Evolutionary conservation across 1,284 basidiomycete species (phyloP), one percentile per base, ranked within the genome.

Genomic region (Termitomyces sp.): DNA sequence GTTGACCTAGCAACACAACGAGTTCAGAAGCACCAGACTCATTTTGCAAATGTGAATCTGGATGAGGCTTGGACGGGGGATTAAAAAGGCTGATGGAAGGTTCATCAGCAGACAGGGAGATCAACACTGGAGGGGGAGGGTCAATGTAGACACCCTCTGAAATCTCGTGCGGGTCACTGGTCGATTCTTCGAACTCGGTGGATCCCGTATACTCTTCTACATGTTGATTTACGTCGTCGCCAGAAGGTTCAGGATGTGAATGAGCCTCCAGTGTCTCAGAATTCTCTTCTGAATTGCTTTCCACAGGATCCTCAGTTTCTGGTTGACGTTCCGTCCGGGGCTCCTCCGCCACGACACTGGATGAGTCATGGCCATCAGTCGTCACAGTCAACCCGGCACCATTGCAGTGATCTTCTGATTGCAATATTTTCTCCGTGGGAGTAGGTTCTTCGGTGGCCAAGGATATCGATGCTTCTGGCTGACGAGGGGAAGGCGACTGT

Each of bases 131-230:
- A 14, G 86, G 86, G 43, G 86, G 86, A n/a, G 84, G 83, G 54
- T 88, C 86, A 50, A 86, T 85, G 62, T 81, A 84, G 43, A 85
- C 79, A 26, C 78, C 85, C 57, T 86, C 86, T 9, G 81, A 83
- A 45, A 84, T 81, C 64, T 84, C 81, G 61, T 83, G 80, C 7
- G 81, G 81, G 65, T 86, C 79, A 30, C 62, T 62, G 18, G 58
- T 50, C 18, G 55, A 49, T 5, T 48, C 52, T 16, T 56, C 53
- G 49, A 44, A 44, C 19, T 60, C 60, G 46, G 47, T 49, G 37
- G 43, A 53, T 16, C 40, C 43, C 11, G 56, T 48, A 38, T 46
- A 26, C 21, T 31, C 49, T 19, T 50, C 49, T 11, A 35, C 35
- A 16, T 44, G 40, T 13, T 28, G 31, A 37, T 43, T 35, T 13